A percentile compares a stretch with the other conserved stretches of the same genome.
These are phyloP conservation scores for Zalaria sp. DNA, from an alignment of 2,329 filamentous ascomycete genomes.

Conservation along the genomic window DNA sequence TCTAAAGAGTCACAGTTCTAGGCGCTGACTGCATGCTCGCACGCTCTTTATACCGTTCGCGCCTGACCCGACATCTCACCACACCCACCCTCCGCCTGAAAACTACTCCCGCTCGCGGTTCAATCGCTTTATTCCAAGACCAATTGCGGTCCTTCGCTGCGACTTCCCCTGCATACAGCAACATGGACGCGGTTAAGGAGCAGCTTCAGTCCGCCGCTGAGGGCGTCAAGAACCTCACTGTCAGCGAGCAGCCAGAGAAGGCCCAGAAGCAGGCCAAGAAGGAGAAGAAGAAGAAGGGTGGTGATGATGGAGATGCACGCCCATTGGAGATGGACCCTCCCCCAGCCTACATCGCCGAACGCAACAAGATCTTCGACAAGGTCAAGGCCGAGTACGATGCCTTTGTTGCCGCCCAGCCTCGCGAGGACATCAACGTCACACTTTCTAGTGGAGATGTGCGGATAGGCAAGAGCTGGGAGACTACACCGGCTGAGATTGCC, in stretches of 20 bases:
- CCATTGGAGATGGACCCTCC: conserved; percentile 36
- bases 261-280: conserved; percentile 32
- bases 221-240: conserved; percentile 45
- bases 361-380: conserved; percentile 76
- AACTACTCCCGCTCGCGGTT: neutral
- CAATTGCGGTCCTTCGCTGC: neutral
- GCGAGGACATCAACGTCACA: conserved; percentile 60
- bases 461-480: conserved; percentile 76
- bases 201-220: conserved; percentile 30
- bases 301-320: conserved; percentile 20
- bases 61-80: neutral
- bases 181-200: conserved; percentile 5
- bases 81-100: neutral
- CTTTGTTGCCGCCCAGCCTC: conserved; percentile 56
- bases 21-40: neutral
- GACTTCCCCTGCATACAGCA: neutral
- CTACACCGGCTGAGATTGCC: conserved; percentile 66
- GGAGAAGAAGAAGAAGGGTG: conserved; percentile 31
- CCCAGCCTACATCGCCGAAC: conserved; percentile 68
- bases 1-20: no score
- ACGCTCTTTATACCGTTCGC: neutral
- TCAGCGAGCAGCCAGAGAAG: conserved; percentile 18
- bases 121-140: conserved; percentile 3
- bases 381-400: conserved; percentile 74
- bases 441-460: conserved; percentile 58